phyloP scores from a whole-genome alignment of 1,139 yeast species.

The Tardiomyces digboiensis region DNA sequence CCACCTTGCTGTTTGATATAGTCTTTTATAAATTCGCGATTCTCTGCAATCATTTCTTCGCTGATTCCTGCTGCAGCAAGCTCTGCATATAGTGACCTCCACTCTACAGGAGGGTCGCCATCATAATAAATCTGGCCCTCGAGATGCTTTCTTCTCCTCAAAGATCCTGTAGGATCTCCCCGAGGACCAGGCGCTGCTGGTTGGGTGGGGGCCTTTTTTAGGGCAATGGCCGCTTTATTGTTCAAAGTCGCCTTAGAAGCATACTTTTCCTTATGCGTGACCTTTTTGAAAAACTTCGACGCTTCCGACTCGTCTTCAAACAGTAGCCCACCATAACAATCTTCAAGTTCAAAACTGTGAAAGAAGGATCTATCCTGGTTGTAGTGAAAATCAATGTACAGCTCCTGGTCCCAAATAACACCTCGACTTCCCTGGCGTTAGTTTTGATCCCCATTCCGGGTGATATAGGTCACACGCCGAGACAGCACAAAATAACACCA shows the following conservation, averaged over 20 bases:
- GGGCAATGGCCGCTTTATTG: constrained; percentile 81
- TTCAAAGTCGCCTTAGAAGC: constrained; percentile 79
- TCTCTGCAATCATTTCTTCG: constrained; percentile 86
- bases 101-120: constrained; percentile 75
- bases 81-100: constrained; percentile 69
- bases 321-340: constrained; percentile 77
- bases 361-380: constrained; percentile 91
- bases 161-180: constrained; percentile 38
- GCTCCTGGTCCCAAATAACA: constrained; percentile 94
- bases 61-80: constrained; percentile 72
- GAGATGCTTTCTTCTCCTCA: constrained; percentile 47
- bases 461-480: not conserved
- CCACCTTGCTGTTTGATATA: constrained; percentile 75
- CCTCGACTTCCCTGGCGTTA: constrained; percentile 55
- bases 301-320: constrained; percentile 92
- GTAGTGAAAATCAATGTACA: constrained; percentile 80
- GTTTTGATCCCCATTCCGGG: not conserved
- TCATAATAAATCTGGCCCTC: constrained; percentile 57
- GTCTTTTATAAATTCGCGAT: constrained; percentile 70
- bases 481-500: not conserved
- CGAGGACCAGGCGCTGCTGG: constrained; percentile 52
- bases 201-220: constrained; percentile 38
- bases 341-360: constrained; percentile 91
- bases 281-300: constrained; percentile 68
- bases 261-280: constrained; percentile 65